These are phyloP conservation scores for Kalmusia sp. DNA, from an alignment of 2,329 filamentous ascomycete genomes.

Conservation along the genomic window DNA sequence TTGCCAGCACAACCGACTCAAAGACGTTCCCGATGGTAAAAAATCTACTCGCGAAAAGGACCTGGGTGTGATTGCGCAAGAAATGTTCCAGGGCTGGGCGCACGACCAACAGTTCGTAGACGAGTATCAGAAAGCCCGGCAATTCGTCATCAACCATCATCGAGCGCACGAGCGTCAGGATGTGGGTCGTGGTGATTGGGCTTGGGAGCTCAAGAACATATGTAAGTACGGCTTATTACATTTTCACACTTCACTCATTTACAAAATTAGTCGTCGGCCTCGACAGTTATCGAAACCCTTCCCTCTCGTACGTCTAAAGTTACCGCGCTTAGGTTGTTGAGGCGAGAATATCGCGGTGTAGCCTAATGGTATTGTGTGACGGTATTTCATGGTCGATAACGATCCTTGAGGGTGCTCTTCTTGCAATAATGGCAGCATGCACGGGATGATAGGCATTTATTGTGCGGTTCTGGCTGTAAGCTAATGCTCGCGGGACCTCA, in stretches of 20 bases:
- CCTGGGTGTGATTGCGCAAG: not conserved
- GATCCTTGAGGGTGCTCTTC: too few species aligned
- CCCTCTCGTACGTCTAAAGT: not conserved
- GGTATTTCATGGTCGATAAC: too few species aligned
- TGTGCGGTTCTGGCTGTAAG: too few species aligned
- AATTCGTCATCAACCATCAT: slow-evolving; percentile 13
- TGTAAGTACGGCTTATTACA: not conserved
- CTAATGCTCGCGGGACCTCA: too few species aligned
- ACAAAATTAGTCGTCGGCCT: not conserved
- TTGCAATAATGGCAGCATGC: too few species aligned
- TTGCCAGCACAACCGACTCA: not conserved
- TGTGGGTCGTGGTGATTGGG: not conserved
- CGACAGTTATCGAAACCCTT: not conserved
- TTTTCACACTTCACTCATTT: not conserved
- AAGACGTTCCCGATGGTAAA: not conserved
- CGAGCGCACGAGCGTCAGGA: slow-evolving; percentile 11
- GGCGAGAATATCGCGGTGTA: not conserved
- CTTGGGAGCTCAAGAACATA: not conserved
- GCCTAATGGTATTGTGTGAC: too few species aligned
- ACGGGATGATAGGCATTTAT: too few species aligned
- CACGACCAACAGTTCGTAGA: slow-evolving; percentile 9
- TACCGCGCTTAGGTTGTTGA: too few species aligned
- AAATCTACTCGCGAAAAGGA: not conserved
- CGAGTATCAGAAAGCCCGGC: slow-evolving; percentile 4
- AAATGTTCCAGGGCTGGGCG: not conserved